These are phyloP conservation scores for Leishmania arabica DNA, from an alignment of 208 protist species.

Conservation along the genomic window DNA sequence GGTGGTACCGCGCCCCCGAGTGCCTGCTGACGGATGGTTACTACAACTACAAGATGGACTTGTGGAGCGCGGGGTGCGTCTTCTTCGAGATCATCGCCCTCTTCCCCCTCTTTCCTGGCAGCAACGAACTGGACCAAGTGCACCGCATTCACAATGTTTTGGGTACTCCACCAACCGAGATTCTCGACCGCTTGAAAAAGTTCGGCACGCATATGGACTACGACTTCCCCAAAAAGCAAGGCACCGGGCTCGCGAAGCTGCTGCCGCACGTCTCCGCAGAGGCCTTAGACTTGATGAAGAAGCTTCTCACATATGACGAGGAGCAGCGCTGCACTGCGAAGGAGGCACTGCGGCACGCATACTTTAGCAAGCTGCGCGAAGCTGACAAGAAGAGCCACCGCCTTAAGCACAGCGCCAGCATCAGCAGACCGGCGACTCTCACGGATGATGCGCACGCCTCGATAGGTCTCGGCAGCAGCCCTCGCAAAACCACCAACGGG, in stretches of 20 bases:
- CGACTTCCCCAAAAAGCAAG: slow-evolving; percentile 68
- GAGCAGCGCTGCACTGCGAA: slow-evolving; percentile 88
- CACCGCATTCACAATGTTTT: slow-evolving; percentile 92
- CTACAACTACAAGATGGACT: slow-evolving; percentile 93
- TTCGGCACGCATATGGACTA: slow-evolving; percentile 69
- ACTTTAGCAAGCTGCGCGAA: slow-evolving; percentile 81
- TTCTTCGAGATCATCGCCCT: slow-evolving; percentile 86
- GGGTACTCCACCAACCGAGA: slow-evolving; percentile 85
- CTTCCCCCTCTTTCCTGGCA: slow-evolving; percentile 85
- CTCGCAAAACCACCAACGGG: slow-evolving; percentile 12
- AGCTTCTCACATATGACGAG: slow-evolving; percentile 91
- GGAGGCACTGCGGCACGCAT: slow-evolving; percentile 91
- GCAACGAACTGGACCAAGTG: slow-evolving; percentile 83
- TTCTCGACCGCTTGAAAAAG: slow-evolving; percentile 69
- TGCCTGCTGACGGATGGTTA: slow-evolving; percentile 89
- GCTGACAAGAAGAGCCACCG: slow-evolving; percentile 37
- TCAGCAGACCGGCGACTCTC: neutral
- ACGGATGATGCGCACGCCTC: neutral
- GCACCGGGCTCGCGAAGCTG: slow-evolving; percentile 63
- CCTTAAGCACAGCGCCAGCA: slow-evolving; percentile 11
- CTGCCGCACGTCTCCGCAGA: slow-evolving; percentile 66
- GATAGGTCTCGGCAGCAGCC: slow-evolving; percentile 16
- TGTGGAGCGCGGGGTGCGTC: slow-evolving; percentile 91
- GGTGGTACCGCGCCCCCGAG: slow-evolving; percentile 95
- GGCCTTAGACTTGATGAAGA: slow-evolving; percentile 86